phyloP scores from a whole-genome alignment of 2,329 filamentous ascomycete genomes.

The Ceratocystis variospora region DNA sequence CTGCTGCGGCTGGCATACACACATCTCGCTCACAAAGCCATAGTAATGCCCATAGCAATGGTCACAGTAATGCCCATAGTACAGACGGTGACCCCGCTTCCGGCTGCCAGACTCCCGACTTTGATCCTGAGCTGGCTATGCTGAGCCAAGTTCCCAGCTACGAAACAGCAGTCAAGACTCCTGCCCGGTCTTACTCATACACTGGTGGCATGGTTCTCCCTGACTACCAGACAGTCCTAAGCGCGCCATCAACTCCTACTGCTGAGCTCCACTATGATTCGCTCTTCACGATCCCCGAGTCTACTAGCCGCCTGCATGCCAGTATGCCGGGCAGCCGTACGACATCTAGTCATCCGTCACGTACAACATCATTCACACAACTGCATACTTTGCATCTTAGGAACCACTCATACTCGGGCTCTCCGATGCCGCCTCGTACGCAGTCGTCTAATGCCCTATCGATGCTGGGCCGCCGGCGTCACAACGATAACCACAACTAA shows the following conservation, averaged over 20 bases:
- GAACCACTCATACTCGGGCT: conserved; percentile 19
- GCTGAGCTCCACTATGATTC: conserved; percentile 15
- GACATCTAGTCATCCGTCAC: conserved; percentile 16
- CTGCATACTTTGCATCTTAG: conserved; percentile 17
- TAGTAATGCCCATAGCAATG: conserved; percentile 3
- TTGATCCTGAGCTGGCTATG: conserved; percentile 45
- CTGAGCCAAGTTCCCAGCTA: conserved; percentile 67
- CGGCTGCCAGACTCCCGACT: conserved; percentile 42
- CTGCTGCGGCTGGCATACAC: conserved; percentile 34
- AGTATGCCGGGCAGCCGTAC: conserved; percentile 19
- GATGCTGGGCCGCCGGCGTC: conserved; percentile 16
- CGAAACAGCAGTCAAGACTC: conserved; percentile 55
- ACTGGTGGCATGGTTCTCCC: conserved; percentile 42
- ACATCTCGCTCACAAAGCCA: conserved; percentile 20
- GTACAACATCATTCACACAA: conserved; percentile 18
- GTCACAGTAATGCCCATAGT: conserved; percentile 23
- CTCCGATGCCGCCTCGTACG: conserved; percentile 19
- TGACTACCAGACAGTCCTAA: conserved; percentile 51
- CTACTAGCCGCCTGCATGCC: conserved; percentile 13
- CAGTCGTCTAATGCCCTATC: conserved; percentile 18
- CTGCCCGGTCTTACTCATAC: conserved; percentile 40
- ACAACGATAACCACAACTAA: conserved; percentile 2
- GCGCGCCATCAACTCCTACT: conserved; percentile 22
- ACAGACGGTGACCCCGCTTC: conserved; percentile 37
- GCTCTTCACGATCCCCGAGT: conserved; percentile 17